Percentiles rank a stretch among this genome's conserved stretches.
These are phyloP conservation scores for Peterozyma toletana DNA, from an alignment of 805 yeast species.

Conservation along the genomic window DNA sequence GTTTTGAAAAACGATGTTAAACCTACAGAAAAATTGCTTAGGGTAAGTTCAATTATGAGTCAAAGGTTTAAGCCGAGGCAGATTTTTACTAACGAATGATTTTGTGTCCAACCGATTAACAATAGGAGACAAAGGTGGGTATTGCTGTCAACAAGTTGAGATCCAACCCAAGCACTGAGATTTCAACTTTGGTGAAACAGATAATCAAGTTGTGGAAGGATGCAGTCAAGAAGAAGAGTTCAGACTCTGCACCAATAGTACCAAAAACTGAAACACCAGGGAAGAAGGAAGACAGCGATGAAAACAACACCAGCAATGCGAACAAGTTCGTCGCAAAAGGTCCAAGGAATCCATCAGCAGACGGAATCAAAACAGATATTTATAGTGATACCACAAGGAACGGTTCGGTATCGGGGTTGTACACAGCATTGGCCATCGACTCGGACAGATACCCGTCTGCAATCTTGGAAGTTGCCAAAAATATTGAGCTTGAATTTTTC, in stretches of 20 bases:
- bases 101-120: background rate
- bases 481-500: conserved; percentile 69
- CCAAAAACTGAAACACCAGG: conserved; percentile 9
- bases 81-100: background rate
- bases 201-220: conserved; percentile 90
- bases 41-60: conserved; percentile 34
- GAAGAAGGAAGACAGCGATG: conserved; percentile 7
- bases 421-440: conserved; percentile 84
- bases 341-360: conserved; percentile 75
- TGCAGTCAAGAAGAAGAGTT: conserved; percentile 46
- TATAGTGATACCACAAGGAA: conserved; percentile 79
- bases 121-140: conserved; percentile 86
- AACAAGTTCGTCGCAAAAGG: conserved; percentile 38
- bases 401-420: conserved; percentile 74
- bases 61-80: too few species aligned
- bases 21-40: conserved; percentile 78
- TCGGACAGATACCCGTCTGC: conserved; percentile 43
- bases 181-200: conserved; percentile 66
- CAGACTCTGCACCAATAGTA: background rate
- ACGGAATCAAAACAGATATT: conserved; percentile 64
- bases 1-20: conserved; percentile 61
- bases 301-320: conserved; percentile 3
- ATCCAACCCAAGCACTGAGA: conserved; percentile 56
- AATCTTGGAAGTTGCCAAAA: conserved; percentile 56
- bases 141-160: conserved; percentile 90